These are phyloP conservation scores for Phytopythium montanum DNA, from an alignment of 352 stramenopile species.

Conservation along the genomic window DNA sequence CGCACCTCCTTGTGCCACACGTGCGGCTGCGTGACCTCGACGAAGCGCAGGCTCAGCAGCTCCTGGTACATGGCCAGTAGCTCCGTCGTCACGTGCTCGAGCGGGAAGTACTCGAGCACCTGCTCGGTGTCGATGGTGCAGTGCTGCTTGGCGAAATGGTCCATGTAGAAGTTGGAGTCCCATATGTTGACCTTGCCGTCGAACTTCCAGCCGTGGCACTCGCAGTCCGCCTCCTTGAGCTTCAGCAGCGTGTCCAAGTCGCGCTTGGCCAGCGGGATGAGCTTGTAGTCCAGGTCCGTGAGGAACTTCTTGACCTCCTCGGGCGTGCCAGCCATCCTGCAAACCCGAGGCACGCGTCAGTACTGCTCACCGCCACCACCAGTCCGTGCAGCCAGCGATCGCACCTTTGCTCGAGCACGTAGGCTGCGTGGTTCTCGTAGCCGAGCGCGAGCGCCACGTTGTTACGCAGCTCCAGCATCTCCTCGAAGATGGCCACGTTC, in stretches of 20 bases:
- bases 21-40: conserved; percentile 69
- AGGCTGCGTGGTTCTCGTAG: conserved; percentile 83
- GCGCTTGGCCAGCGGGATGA: conserved; percentile 73
- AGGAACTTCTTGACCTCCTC: conserved; percentile 67
- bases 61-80: conserved; percentile 88
- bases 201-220: conserved; percentile 51
- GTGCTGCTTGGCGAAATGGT: conserved; percentile 84
- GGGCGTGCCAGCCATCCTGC: conserved; percentile 66
- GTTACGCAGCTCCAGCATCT: conserved; percentile 80
- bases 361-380: background rate
- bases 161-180: conserved; percentile 90
- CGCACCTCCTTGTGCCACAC: conserved; percentile 89
- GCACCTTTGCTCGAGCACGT: conserved; percentile 81
- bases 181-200: conserved; percentile 89
- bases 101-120: conserved; percentile 87
- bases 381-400: background rate
- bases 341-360: conserved; percentile 6
- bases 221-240: conserved; percentile 66
- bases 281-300: conserved; percentile 69
- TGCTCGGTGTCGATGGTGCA: conserved; percentile 86
- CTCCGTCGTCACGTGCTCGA: conserved; percentile 83
- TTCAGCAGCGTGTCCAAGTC: conserved; percentile 67
- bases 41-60: conserved; percentile 83
- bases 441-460: conserved; percentile 68
- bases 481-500: conserved; percentile 79